These are phyloP conservation scores for Escovopsis sp. DNA, from an alignment of 2,329 filamentous ascomycete genomes.

Conservation along the genomic window DNA sequence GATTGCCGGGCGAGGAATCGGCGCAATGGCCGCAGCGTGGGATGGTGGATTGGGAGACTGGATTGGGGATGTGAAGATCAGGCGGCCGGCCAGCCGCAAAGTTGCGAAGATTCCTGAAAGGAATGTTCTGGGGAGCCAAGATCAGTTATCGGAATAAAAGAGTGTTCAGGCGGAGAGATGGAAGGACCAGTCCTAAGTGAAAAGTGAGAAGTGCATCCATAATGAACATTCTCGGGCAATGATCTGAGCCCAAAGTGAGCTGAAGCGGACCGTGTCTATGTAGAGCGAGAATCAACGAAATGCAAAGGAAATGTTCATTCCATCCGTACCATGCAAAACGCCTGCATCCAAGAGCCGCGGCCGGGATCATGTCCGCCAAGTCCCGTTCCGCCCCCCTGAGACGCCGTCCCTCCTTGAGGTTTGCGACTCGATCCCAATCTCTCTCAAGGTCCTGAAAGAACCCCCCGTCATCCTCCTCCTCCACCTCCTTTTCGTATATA, in stretches of 20 bases:
- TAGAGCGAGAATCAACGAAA: neutral
- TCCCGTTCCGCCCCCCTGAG: neutral
- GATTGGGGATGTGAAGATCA: too few species aligned
- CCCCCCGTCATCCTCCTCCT: too few species aligned
- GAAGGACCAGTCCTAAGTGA: neutral
- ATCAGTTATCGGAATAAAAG: neutral
- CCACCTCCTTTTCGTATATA: too few species aligned
- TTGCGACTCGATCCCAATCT: too few species aligned
- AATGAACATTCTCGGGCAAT: neutral
- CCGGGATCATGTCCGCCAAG: neutral
- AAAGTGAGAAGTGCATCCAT: neutral
- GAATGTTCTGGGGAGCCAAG: too few species aligned
- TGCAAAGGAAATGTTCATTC: slow-evolving; percentile 1
- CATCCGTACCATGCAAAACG: slow-evolving; percentile 6
- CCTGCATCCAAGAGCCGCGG: slow-evolving; percentile 3
- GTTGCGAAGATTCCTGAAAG: too few species aligned
- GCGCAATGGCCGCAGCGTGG: too few species aligned
- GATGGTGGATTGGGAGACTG: too few species aligned
- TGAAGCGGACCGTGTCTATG: slow-evolving; percentile 1
- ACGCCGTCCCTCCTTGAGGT: too few species aligned
- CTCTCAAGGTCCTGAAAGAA: too few species aligned
- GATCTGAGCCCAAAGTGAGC: slow-evolving; percentile 4
- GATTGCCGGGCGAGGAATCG: too few species aligned
- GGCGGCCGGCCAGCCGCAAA: too few species aligned
- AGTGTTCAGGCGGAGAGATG: neutral